Evolutionary conservation across 106 monocot genomes (phyloP), one percentile per base, ranked within the genome.

Genomic region (Dendrobium catenatum): DNA sequence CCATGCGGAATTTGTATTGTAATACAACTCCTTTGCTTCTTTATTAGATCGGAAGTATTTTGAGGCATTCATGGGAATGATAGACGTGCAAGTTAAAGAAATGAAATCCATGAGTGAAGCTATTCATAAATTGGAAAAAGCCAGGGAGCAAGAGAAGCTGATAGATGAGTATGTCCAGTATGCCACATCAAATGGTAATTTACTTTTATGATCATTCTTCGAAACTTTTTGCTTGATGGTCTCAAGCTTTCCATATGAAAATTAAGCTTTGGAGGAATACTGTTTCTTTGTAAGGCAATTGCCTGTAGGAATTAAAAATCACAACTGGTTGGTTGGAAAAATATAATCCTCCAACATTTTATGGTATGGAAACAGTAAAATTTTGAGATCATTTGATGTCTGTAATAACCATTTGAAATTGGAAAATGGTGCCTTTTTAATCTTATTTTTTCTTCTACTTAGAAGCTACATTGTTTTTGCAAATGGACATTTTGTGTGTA

Each of bases 21-120:
- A 68, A 54, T 78, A 9, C 55, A 19, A 15, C 68, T 26, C 19
- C 19, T 18, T 78, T 79, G 84, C 68, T 22, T 72, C 20, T 5
- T 81, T 81, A 17, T 80, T 78, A 95, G 98, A 98, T 68, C 86
- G 76, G 81, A 89, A 88, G 76, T 87, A 80, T 84, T 91, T 91
- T 81, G 92, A 93, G 74, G 83, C 89, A 20, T 90, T 98, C 66
- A 89, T 88, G 89, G 81, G 82, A 72, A 81, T 89, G 72, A 77
- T 98, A 64, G 92, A 95, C 85, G 79, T 86, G 1, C 98, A 98
- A 93, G 84, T 93, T 73, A 89, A 98, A 83, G 98, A 93, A 82
- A 89, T 98, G 88, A 94, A 95, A 77, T 87, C 88, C 27, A 93
- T 98, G 91, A 81, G 88, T 22, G 89, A 87, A 76, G 81, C 91